Conservation (phyloP, 2,329 filamentous ascomycete species). For the Septoria linicola region DNA sequence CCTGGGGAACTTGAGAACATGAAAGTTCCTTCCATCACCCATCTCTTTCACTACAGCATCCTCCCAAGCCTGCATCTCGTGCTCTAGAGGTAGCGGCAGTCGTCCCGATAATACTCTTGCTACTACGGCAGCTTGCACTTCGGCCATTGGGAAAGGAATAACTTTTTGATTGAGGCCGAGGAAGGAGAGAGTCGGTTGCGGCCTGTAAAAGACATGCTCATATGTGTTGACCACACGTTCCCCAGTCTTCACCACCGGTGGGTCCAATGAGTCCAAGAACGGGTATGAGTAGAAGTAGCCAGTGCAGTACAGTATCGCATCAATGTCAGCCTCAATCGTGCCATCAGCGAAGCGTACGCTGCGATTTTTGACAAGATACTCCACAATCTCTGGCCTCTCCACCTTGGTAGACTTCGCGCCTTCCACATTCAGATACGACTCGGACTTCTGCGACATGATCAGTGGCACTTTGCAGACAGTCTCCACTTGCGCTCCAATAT, state of each 20-base stretch:
- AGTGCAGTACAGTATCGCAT: slow-evolving; percentile 81
- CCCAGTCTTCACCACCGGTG: slow-evolving; percentile 66
- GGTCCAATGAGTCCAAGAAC: slow-evolving; percentile 57
- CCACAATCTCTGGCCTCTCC: slow-evolving; percentile 54
- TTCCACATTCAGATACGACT: slow-evolving; percentile 47
- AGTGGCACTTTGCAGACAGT: slow-evolving; percentile 59
- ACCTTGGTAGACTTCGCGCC: slow-evolving; percentile 53
- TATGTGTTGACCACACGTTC: slow-evolving; percentile 70
- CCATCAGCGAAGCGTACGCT: slow-evolving; percentile 68
- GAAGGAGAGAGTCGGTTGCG: slow-evolving; percentile 76
- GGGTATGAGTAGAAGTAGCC: slow-evolving; percentile 85
- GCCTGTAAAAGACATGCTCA: slow-evolving; percentile 73
- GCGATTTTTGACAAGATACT: slow-evolving; percentile 56
- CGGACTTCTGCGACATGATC: slow-evolving; percentile 60
- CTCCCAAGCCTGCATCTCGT: slow-evolving; percentile 72
- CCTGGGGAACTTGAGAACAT: slow-evolving; percentile 56
- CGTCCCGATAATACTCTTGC: slow-evolving; percentile 74
- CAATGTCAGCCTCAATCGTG: slow-evolving; percentile 63
- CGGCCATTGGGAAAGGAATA: slow-evolving; percentile 81
- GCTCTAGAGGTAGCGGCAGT: slow-evolving; percentile 60
- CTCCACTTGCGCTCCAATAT: slow-evolving; percentile 76
- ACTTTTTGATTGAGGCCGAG: slow-evolving; percentile 73
- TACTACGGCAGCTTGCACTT: slow-evolving; percentile 75
- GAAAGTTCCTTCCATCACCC: slow-evolving; percentile 54
- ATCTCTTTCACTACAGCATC: slow-evolving; percentile 35